Percentiles rank a stretch among this genome's conserved stretches.
Conservation (phyloP, 257 asterid genomes). For the Rhazya stricta region DNA sequence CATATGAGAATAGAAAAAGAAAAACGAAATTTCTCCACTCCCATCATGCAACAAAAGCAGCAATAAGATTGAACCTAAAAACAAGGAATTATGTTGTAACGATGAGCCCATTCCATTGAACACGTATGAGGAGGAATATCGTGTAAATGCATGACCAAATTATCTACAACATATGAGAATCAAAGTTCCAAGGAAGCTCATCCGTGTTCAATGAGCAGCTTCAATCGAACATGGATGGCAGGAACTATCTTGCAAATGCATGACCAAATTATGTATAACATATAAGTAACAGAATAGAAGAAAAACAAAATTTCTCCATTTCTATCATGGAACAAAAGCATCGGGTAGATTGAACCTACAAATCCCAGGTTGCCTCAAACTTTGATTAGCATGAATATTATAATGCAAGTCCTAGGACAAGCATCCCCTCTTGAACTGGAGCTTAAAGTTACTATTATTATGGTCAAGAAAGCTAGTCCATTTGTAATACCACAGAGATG, state of each 20-base stretch:
- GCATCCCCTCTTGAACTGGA: neutral
- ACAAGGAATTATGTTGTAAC: neutral
- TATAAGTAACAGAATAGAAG: neutral
- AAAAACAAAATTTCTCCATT: neutral
- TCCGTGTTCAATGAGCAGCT: neutral
- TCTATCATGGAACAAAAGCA: neutral
- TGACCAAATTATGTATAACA: neutral
- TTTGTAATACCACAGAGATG: neutral
- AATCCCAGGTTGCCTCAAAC: neutral
- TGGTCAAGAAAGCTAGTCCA: neutral
- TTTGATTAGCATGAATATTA: neutral
- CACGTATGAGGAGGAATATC: neutral
- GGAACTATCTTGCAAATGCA: neutral
- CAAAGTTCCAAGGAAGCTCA: neutral
- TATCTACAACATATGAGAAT: neutral
- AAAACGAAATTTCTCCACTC: neutral
- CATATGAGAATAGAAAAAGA: neutral
- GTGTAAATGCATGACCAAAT: neutral
- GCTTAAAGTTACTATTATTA: neutral
- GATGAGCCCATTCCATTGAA: neutral
- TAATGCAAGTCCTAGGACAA: neutral
- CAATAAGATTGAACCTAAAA: neutral
- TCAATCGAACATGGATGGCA: neutral
- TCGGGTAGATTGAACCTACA: neutral
- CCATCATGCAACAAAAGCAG: neutral